These are phyloP conservation scores for Leptographium procerum DNA, from an alignment of 2,329 filamentous ascomycete species.

Conservation along the genomic window DNA sequence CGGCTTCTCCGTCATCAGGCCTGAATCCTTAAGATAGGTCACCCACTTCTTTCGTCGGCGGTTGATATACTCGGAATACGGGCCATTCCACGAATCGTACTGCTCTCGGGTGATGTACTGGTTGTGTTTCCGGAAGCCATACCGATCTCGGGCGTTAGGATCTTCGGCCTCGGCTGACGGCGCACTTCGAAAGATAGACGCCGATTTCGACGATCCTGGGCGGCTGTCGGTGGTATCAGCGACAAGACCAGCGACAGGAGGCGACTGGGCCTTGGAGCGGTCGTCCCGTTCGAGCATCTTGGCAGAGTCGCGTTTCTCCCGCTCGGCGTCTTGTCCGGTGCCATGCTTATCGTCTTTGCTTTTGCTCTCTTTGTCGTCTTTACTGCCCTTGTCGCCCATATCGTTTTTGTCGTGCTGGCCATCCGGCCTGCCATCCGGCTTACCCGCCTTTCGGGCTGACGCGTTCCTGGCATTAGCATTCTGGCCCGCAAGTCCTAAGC, in stretches of 20 bases:
- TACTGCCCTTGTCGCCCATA: too few relatives aligned
- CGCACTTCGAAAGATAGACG: constrained; percentile 2
- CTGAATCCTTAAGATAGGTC: constrained; percentile 62
- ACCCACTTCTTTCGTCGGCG: constrained; percentile 75
- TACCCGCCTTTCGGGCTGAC: not conserved
- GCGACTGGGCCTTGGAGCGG: not conserved
- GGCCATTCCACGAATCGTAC: constrained; percentile 71
- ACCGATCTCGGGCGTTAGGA: constrained; percentile 56
- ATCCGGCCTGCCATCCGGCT: too few relatives aligned
- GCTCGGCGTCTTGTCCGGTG: not conserved
- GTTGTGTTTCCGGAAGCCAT: constrained; percentile 84
- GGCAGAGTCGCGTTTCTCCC: constrained; percentile 38
- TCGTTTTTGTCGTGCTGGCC: not conserved
- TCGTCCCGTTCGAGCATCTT: constrained; percentile 22
- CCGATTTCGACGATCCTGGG: constrained; percentile 5
- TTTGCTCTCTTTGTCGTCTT: not conserved
- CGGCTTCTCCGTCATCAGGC: constrained; percentile 59
- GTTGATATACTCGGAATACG: constrained; percentile 64
- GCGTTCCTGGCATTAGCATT: constrained; percentile 8
- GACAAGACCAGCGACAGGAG: not conserved
- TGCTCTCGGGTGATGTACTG: constrained; percentile 65
- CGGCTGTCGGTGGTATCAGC: constrained; percentile 2
- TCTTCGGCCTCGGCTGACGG: constrained; percentile 31
- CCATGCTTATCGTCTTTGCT: not conserved
- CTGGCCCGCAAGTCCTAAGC: constrained; percentile 20